Base-by-base conservation (phyloP, 2,329 filamentous ascomycete genomes). In the Zasmidium angulare region DNA sequence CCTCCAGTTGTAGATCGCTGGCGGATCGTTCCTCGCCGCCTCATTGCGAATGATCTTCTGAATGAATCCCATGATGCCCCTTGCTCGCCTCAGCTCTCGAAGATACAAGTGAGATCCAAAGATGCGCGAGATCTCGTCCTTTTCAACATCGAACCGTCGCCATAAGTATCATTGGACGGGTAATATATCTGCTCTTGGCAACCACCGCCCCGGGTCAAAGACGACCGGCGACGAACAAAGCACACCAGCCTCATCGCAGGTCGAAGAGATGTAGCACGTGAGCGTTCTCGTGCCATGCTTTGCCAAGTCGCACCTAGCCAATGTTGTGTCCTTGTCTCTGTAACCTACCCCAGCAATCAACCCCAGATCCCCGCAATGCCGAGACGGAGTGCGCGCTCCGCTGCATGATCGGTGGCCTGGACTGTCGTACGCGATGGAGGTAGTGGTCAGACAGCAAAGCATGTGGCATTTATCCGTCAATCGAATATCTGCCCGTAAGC, bases 1-100 rank as follows among this genome's bases (percentile, higher is more conserved):
- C 57, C 86, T 82, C 86, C 86, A 89, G 69, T 86, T 86, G 75
- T 89, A 89, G 60, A 89, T 86, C 71, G 88, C 83, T 20, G 81
- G 78, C 19, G 87, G 87, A 69, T 90, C 87, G 36, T 77, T 74
- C 69, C 82, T 86, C 84, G 90, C 89, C 48, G 88, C 84, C 72
- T 90, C 86, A 78, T 90, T 90, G 74, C 83, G 83, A 67, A 89
- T 81, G 69, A 88, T 78, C 66, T 75, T 76, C 66, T 78, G 79
- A 57, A 88, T 79, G 65, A 86, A 71, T 58, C 63, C 64, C 55
- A 68, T 74, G 12, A 46, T 55, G 59, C 20, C 53, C 3, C 4
- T 50, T 9, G n/a, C 31, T n/a, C 9, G 47, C 17, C 20, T 17
- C 2, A 22, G 29, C 2, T 40, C 29, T 12, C 4, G 26, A 52